Conservation (phyloP, 2,329 filamentous ascomycete species). For the Xylaria sp. region DNA sequence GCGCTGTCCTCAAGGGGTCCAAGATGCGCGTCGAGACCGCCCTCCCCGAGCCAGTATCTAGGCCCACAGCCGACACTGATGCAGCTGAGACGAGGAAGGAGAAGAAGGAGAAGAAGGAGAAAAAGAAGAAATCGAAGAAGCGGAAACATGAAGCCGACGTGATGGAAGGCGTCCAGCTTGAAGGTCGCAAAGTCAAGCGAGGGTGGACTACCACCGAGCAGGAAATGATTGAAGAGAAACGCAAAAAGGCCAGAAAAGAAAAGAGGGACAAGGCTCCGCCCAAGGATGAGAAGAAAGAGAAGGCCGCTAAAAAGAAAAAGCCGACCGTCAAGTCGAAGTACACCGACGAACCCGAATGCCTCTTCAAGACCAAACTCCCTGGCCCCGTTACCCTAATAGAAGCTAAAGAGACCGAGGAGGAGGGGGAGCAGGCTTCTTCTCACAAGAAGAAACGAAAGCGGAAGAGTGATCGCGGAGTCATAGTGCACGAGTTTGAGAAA, state of each 20-base stretch:
- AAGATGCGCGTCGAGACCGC: constrained; percentile 90
- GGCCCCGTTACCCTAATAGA: constrained; percentile 58
- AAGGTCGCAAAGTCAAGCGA: constrained; percentile 83
- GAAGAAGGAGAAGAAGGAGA: constrained; percentile 52
- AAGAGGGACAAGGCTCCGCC: constrained; percentile 52
- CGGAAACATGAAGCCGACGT: constrained; percentile 64
- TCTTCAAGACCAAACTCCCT: constrained; percentile 84
- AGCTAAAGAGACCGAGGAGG: constrained; percentile 54
- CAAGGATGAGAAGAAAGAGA: constrained; percentile 57
- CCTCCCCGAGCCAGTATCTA: constrained; percentile 67
- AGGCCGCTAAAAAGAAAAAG: constrained; percentile 66
- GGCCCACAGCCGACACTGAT: constrained; percentile 52
- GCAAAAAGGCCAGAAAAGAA: constrained; percentile 58
- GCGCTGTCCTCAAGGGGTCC: constrained; percentile 81
- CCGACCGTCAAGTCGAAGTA: constrained; percentile 77
- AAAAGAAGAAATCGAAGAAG: constrained; percentile 57
- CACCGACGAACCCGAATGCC: constrained; percentile 80
- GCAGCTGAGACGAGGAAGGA: constrained; percentile 45
- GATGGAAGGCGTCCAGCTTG: constrained; percentile 75
- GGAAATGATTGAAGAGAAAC: constrained; percentile 60
- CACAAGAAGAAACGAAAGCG: constrained; percentile 71
- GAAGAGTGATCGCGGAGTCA: constrained; percentile 67
- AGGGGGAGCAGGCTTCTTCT: constrained; percentile 55
- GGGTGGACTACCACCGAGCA: constrained; percentile 82
- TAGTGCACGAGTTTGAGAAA: constrained; percentile 91